Evolutionary conservation across 805 yeast species (phyloP), one percentile per base, ranked within the genome.

Genomic region (Metschnikowia gruessii): DNA sequence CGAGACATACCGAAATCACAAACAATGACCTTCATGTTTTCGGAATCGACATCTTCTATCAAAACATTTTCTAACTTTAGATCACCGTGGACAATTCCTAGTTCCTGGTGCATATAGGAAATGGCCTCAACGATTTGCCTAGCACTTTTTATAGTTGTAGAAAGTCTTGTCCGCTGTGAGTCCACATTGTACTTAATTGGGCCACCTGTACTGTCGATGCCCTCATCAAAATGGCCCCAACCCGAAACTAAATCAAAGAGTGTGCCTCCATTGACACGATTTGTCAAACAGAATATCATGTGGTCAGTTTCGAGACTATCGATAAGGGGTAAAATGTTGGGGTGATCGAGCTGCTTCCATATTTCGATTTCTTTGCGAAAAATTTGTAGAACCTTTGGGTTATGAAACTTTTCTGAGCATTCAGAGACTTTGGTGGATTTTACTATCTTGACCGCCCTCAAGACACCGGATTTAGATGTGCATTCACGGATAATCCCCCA

Each of bases 1-100:
- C 72, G 56, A 5, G 81, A 68, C 95, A 91, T 87, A 4, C 98
- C 98, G 68, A 91, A 91, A 65, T 91, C 98, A 66, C 97, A 87
- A 6, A 91, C 61, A 21, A 84, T 60, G 51, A 87, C 71, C 37
- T 68, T 68, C 18, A 72, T 65, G 6, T 85, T 83, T 17, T 70
- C 67, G 8, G 56, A 47, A 26, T 50, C 55, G 29, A 45, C 52
- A 32, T 59, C 59, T 50, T 82, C 82, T 22, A 87, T 62, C 37
- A 88, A 67, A 50, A 92, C 86, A 59, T 88, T 88, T 57, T 88
- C 96, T 37, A 88, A 71, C 65, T 88, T 88, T 39, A 88, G 63
- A 65, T 88, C 96, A 2, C 96, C 91, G 58, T 88, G 96, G 8
- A 83, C 86, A 28, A 87, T 72, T 1, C 82, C 79, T 55, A 68